A percentile compares a stretch with the other conserved stretches of the same genome.
phyloP scores from a whole-genome alignment of 106 monocot species.

The Acorus gramineus region DNA sequence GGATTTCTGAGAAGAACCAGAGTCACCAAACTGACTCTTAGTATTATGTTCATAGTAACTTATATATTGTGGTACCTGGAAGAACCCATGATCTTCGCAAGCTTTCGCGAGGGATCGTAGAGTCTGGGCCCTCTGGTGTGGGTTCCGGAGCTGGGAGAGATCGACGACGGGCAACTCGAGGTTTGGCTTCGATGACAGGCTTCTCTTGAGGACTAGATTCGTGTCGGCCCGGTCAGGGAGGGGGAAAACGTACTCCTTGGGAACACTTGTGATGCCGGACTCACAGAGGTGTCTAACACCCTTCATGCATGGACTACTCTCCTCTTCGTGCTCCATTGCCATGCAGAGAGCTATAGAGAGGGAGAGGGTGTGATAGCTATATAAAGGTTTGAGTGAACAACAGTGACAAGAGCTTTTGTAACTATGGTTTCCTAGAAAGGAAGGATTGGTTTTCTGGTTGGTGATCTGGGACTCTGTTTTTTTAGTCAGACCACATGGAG shows the following conservation, averaged over 20 bases:
- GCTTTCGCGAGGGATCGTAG: conserved; percentile 27
- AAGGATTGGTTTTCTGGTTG: too few species aligned
- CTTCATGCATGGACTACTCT: conserved; percentile 14
- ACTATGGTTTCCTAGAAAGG: too few species aligned
- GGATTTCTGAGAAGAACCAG: too few species aligned
- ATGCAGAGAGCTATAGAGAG: not conserved
- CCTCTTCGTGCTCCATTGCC: conserved; percentile 2
- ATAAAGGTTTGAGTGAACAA: not conserved
- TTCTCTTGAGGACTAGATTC: not conserved
- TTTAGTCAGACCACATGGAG: too few species aligned
- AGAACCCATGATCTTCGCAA: conserved; percentile 60
- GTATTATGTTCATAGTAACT: too few species aligned
- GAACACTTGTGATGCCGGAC: conserved; percentile 28
- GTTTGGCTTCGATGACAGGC: not conserved
- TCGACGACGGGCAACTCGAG: conserved; percentile 44
- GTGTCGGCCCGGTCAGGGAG: conserved; percentile 21
- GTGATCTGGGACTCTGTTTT: too few species aligned
- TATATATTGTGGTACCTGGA: conserved; percentile 31
- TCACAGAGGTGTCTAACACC: conserved; percentile 48
- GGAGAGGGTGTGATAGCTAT: not conserved
- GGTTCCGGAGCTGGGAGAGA: conserved; percentile 14
- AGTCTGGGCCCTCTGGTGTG: conserved; percentile 8
- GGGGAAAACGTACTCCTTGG: conserved; percentile 42
- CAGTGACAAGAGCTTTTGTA: too few species aligned
- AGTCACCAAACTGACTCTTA: too few species aligned